These are phyloP conservation scores for Aspergillus nomiae DNA, from an alignment of 2,329 filamentous ascomycete species.

Conservation along the genomic window DNA sequence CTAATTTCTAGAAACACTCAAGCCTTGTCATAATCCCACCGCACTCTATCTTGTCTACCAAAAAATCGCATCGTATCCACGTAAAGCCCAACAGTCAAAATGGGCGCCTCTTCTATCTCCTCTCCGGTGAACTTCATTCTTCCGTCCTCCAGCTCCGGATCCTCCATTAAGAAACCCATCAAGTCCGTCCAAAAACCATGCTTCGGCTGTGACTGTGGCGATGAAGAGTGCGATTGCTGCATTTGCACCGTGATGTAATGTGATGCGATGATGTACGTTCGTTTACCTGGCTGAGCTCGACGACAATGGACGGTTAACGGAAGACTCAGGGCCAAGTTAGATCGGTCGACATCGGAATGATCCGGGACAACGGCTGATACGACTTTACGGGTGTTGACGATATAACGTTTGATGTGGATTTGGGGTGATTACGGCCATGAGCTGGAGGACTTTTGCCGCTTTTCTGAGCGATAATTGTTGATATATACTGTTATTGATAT, in stretches of 20 bases:
- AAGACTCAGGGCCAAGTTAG: background rate
- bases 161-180: conserved; percentile 41
- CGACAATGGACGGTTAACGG: background rate
- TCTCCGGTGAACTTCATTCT: conserved; percentile 35
- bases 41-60: background rate
- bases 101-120: conserved; percentile 24
- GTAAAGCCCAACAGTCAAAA: conserved; percentile 3
- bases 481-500: background rate
- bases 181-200: conserved; percentile 43
- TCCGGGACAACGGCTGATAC: background rate
- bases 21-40: too few species aligned
- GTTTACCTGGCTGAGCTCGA: background rate
- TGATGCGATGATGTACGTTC: background rate
- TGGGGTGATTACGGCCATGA: background rate
- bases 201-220: conserved; percentile 45
- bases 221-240: conserved; percentile 44
- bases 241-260: conserved; percentile 45
- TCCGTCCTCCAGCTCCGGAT: conserved; percentile 36
- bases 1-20: background rate
- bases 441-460: background rate
- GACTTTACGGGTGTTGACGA: background rate
- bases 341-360: background rate
- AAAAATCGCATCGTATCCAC: background rate
- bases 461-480: background rate
- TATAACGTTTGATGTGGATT: background rate